Conservation (phyloP, 306 rosid genomes). For the Medicago truncatula region MtrunA17r5.0-ANR NC_053043.1:5949001-5949500, state of each 20-base stretch:
- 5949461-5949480: slow-evolving; percentile 29
- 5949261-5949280: neutral
- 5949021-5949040: slow-evolving; percentile 3
- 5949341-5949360: slow-evolving; percentile 18
- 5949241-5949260: slow-evolving; percentile 4
- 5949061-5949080: slow-evolving; percentile 1
- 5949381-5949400: slow-evolving; percentile 19
- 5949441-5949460: slow-evolving; percentile 3
- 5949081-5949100: neutral
- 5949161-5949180: neutral
- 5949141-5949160: neutral
- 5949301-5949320: slow-evolving; percentile 7
- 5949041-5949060: slow-evolving; percentile 1
- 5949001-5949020: slow-evolving; percentile 19
- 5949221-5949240: slow-evolving; percentile 8
- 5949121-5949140: slow-evolving; percentile 18
- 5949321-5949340: neutral
- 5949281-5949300: neutral
- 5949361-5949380: neutral
- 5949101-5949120: neutral
- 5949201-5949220: slow-evolving; percentile 1
- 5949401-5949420: slow-evolving; percentile 17
- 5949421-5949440: slow-evolving; percentile 26
- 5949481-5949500: neutral
- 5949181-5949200: slow-evolving; percentile 32